Evolutionary conservation across 148 eudicot genomes (phyloP).

Genomic region (Salicornia ramosissima): DNA sequence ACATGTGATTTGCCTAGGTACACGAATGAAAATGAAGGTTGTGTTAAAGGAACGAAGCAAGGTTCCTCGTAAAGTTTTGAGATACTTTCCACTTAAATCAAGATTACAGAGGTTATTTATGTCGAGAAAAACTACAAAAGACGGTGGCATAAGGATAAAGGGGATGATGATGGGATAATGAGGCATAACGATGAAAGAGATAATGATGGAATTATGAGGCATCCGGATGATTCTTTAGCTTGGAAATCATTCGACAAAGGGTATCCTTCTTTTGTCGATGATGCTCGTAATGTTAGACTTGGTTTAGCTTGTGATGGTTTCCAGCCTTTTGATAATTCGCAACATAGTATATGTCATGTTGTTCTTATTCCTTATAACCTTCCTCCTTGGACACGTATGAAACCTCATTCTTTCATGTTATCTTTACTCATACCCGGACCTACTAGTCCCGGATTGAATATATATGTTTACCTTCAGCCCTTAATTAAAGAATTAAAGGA

Average conservation of each 20-base stretch:
- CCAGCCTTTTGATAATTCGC: no score
- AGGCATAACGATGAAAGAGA: no score
- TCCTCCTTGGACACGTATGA: no score
- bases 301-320: no score
- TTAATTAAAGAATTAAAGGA: neutral
- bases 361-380: no score
- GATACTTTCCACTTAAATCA: slow-evolving; percentile 28
- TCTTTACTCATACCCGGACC: neutral
- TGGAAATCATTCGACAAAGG: slow-evolving; percentile 22
- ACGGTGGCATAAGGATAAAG: neutral
- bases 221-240: neutral
- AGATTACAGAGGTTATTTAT: slow-evolving; percentile 24
- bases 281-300: slow-evolving; percentile 29
- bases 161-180: neutral
- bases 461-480: neutral
- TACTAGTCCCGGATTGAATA: neutral
- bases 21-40: no score
- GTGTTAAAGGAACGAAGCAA: no score
- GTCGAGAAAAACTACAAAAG: slow-evolving; percentile 18
- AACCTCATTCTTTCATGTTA: neutral
- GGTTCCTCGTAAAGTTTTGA: no score
- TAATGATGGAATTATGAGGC: no score
- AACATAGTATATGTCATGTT: no score
- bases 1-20: no score
- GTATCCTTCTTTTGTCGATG: neutral